A percentile compares a stretch with the other conserved stretches of the same genome.
Evolutionary conservation across 2,329 filamentous ascomycete genomes (phyloP).

Genomic region (Ophiostoma australiae): DNA sequence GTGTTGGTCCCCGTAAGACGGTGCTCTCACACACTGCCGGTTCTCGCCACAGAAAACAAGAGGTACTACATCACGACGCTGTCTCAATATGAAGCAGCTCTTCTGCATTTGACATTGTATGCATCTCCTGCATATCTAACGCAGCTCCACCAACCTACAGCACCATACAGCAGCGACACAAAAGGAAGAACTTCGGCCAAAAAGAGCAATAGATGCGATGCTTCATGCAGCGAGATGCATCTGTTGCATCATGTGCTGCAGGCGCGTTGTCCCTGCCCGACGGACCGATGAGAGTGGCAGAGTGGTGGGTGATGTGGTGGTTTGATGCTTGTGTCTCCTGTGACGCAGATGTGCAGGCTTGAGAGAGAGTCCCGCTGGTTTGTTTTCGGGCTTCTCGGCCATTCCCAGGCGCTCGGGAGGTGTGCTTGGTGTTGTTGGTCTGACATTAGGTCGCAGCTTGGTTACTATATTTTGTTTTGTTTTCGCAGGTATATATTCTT

Average conservation of each 20-base stretch:
- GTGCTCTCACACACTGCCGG: background rate
- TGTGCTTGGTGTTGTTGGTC: background rate
- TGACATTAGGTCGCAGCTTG: background rate
- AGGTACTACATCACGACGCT: background rate
- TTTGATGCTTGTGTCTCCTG: background rate
- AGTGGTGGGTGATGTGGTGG: background rate
- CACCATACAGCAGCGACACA: background rate
- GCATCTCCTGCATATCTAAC: background rate
- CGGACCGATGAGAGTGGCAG: background rate
- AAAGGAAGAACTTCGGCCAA: background rate
- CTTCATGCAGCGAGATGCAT: background rate
- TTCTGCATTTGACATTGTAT: background rate
- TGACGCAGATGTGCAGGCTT: background rate
- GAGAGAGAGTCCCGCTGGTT: background rate
- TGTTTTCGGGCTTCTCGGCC: slow-evolving; percentile 5
- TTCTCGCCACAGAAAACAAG: background rate
- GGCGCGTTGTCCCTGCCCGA: background rate
- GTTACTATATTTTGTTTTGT: background rate
- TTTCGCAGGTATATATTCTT: background rate
- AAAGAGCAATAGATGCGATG: slow-evolving; percentile 9
- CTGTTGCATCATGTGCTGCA: background rate
- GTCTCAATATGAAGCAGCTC: background rate
- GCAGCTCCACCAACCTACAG: slow-evolving; percentile 4
- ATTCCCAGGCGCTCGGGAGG: background rate
- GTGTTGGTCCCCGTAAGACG: background rate